Evolutionary conservation across 805 yeast species (phyloP).

Genomic region (Pichia nakasei): DNA sequence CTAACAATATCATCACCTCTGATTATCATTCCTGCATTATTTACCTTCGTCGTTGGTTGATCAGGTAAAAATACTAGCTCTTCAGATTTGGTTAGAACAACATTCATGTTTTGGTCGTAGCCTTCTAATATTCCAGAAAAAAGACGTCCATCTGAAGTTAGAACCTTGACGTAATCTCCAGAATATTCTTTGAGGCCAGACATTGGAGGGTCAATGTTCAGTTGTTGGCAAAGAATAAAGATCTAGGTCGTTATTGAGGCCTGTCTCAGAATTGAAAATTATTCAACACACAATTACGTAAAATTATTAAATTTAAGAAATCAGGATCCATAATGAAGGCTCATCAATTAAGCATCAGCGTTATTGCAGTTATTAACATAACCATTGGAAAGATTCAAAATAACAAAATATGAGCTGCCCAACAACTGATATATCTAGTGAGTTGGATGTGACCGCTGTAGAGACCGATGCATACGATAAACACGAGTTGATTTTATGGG

Average conservation of each 20-base stretch:
- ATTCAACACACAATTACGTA: too few species aligned
- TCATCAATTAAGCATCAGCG: too few species aligned
- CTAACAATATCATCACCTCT: conserved; percentile 55
- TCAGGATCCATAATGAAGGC: too few species aligned
- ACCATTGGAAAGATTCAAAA: background rate
- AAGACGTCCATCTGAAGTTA: conserved; percentile 50
- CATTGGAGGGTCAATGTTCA: background rate
- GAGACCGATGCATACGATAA: conserved; percentile 1
- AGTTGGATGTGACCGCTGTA: background rate
- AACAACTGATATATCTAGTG: conserved; percentile 6
- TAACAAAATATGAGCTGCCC: background rate
- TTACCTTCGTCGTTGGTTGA: conserved; percentile 31
- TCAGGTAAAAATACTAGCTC: conserved; percentile 42
- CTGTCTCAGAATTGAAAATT: too few species aligned
- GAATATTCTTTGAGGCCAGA: conserved; percentile 7
- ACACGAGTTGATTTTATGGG: conserved; percentile 37
- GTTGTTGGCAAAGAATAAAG: background rate
- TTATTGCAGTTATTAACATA: too few species aligned
- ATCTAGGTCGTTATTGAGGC: too few species aligned
- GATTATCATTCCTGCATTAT: conserved; percentile 41
- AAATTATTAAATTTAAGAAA: too few species aligned
- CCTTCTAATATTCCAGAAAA: conserved; percentile 45
- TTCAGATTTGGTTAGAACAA: conserved; percentile 42
- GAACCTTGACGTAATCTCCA: conserved; percentile 37
- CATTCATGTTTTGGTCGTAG: conserved; percentile 56